Evolutionary conservation across 192 early-diverging fungal genomes (phyloP).

Genomic region (Spinellus fusiger): DNA sequence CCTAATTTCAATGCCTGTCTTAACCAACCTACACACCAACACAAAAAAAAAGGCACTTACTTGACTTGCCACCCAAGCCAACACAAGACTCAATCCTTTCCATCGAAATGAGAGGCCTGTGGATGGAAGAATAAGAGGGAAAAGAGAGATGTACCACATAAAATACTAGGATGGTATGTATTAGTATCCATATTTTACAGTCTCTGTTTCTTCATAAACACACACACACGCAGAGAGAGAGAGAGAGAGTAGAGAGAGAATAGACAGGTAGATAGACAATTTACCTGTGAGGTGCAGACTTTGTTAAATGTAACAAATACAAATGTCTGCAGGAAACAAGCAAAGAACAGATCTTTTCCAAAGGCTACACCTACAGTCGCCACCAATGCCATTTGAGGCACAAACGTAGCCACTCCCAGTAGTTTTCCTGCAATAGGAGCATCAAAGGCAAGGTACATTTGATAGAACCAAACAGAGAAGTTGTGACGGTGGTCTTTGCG

Average conservation of each 20-base stretch:
- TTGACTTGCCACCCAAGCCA: slow-evolving; percentile 68
- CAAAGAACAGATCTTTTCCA: slow-evolving; percentile 80
- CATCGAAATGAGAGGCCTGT: slow-evolving; percentile 40
- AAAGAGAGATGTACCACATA: slow-evolving; percentile 96
- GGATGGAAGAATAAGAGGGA: slow-evolving; percentile 80
- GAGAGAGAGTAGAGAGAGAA: background rate
- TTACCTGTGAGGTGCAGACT: slow-evolving; percentile 91
- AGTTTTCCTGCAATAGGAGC: slow-evolving; percentile 37
- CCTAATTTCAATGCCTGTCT: slow-evolving; percentile 45
- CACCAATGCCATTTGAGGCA: slow-evolving; percentile 76
- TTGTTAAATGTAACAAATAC: slow-evolving; percentile 96
- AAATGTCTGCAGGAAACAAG: slow-evolving; percentile 91
- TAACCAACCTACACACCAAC: too few species aligned
- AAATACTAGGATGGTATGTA: slow-evolving; percentile 89
- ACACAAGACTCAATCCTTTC: slow-evolving; percentile 49
- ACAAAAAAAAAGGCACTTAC: too few species aligned
- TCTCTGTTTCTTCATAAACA: too few species aligned
- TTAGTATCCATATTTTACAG: too few species aligned
- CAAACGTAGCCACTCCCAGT: slow-evolving; percentile 69
- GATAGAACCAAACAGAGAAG: slow-evolving; percentile 95
- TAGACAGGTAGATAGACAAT: background rate
- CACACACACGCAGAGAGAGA: too few species aligned
- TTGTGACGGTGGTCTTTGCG: slow-evolving; percentile 99
- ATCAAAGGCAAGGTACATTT: slow-evolving; percentile 78
- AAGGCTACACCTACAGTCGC: slow-evolving; percentile 60